Percentiles rank a stretch among this genome's conserved stretches.
Conservation (phyloP, 2,329 filamentous ascomycete species). For the Apiospora sp. region DNA sequence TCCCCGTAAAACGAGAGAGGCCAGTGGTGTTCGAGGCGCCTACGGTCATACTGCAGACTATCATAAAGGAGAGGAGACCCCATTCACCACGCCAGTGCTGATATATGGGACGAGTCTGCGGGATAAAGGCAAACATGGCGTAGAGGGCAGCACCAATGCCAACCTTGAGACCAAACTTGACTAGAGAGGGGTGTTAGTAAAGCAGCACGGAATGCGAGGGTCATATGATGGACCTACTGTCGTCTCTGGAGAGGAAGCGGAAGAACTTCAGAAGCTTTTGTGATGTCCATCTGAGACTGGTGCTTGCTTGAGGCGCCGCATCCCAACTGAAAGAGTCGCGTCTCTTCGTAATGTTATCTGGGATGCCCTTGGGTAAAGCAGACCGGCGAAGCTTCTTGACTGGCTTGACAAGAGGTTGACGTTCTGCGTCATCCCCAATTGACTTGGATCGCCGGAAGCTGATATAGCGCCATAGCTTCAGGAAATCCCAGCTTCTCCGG, state of each 20-base stretch:
- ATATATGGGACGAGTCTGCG: conserved; percentile 80
- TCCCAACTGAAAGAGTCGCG: conserved; percentile 65
- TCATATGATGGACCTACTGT: conserved; percentile 48
- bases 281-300: conserved; percentile 52
- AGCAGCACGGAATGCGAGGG: not conserved
- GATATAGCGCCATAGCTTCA: conserved; percentile 74
- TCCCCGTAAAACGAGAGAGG: conserved; percentile 85
- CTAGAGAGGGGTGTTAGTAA: conserved; percentile 40
- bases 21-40: conserved; percentile 95
- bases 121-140: conserved; percentile 87
- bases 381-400: conserved; percentile 60
- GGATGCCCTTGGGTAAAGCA: conserved; percentile 63
- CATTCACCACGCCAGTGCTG: conserved; percentile 93
- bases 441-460: conserved; percentile 39
- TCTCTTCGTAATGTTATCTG: conserved; percentile 59
- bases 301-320: conserved; percentile 53
- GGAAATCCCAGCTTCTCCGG: conserved; percentile 80
- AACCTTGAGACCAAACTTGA: conserved; percentile 89
- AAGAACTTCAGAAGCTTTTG: conserved; percentile 54
- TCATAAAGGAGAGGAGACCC: conserved; percentile 96
- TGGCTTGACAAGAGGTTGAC: conserved; percentile 49
- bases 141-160: conserved; percentile 89
- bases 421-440: conserved; percentile 48
- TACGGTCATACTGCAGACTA: conserved; percentile 97
- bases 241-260: conserved; percentile 60